phyloP scores from a whole-genome alignment of 2,329 filamentous ascomycete genomes.

The Alternaria incomplexa region DNA sequence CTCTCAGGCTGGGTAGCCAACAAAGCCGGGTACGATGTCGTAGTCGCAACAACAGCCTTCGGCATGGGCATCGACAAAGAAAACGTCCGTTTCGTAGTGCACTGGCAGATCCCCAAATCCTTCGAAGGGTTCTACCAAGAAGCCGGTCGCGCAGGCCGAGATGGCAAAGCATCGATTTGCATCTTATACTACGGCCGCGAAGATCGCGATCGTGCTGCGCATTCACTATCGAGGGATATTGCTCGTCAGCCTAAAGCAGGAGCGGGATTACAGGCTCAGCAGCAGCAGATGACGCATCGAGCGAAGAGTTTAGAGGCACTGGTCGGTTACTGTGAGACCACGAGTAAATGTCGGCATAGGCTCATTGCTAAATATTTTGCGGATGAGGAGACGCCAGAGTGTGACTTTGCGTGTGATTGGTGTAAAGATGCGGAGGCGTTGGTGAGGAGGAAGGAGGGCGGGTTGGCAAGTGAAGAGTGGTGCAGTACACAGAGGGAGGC shows the following conservation, averaged over 20 bases:
- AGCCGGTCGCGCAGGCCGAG: conserved; percentile 86
- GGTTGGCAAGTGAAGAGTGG: conserved; percentile 58
- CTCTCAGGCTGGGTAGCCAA: conserved; percentile 75
- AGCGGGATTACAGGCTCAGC: conserved; percentile 41
- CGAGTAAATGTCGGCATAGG: conserved; percentile 72
- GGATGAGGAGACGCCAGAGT: conserved; percentile 43
- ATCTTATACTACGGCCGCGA: conserved; percentile 91
- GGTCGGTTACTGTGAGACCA: conserved; percentile 81
- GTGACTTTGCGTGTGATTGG: conserved; percentile 58
- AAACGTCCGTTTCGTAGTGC: conserved; percentile 90
- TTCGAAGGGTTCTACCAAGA: conserved; percentile 98
- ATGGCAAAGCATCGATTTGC: conserved; percentile 85
- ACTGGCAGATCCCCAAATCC: conserved; percentile 92
- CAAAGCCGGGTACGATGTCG: conserved; percentile 80
- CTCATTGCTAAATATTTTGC: conserved; percentile 47
- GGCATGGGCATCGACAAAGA: conserved; percentile 98
- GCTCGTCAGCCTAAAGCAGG: conserved; percentile 57
- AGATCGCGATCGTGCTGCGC: conserved; percentile 76
- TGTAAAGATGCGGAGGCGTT: conserved; percentile 53
- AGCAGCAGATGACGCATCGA: conserved; percentile 49
- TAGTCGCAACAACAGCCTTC: conserved; percentile 94
- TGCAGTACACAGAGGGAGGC: conserved; percentile 55
- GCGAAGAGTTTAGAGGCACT: conserved; percentile 61
- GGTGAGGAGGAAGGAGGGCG: conserved; percentile 52
- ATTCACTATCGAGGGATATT: conserved; percentile 55